Base-by-base conservation (phyloP, 768 basidiomycete species). In the Hygrocybe coccinea region DNA sequence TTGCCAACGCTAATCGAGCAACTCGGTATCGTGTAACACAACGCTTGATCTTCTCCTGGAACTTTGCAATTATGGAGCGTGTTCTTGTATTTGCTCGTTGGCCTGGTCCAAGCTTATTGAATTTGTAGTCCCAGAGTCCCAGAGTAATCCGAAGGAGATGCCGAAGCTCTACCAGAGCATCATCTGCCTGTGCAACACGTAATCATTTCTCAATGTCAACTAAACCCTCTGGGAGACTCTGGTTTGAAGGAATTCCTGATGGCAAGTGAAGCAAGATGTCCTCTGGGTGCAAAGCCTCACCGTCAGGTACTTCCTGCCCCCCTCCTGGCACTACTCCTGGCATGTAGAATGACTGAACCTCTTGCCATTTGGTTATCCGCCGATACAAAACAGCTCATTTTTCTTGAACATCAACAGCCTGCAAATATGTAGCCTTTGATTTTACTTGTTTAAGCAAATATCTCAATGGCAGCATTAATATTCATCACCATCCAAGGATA, bases 61-160 rank as follows among this genome's bases (percentile, higher is more conserved):
- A 43, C 5, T 44, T 14, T 8, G 10, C 10, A 21, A 61, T 55
- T 25, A 48, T 36, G 3, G 49, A 7, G 5, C 45, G 33, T 17
- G 21, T 56, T 10, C 33, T 54, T 52, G 50, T 62, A n/a, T 56
- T 44, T 48, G 48, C 39, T 44, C 50, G 17, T 57, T 59, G 35
- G 51, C 54, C 35, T 25, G 48, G 5, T 37, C 57, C 11, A 15
- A 61, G n/a, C 41, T 61, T 33, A 5, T 47, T 35, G 11, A 51
- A 50, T 34, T 62, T 62, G 44, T 56, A 62, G 14, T 41, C 3
- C n/a, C 15, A 49, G 6, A 62, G 39, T 3, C 60, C 59, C 14
- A 44, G 49, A 3, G 55, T 44, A 33, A 57, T 46, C 11, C 52
- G 53, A 8, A 50, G 50, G 8, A 21, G 39, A 10, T 45, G 58